Conservation (phyloP, 2,329 filamentous ascomycete genomes). For the Xylariaceae sp. region DNA sequence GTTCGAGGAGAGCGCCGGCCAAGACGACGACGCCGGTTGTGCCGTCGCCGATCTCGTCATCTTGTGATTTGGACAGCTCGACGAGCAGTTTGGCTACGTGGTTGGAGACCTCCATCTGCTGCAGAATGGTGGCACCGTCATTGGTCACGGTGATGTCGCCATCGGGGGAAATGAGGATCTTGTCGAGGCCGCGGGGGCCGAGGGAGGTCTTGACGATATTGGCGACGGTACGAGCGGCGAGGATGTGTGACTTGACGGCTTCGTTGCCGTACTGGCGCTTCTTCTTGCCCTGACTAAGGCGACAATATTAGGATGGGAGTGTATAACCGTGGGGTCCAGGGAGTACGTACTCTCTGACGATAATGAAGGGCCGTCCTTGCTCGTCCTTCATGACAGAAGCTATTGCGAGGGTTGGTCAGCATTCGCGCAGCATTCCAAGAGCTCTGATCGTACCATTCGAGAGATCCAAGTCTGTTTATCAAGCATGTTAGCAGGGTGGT, state of each 20-base stretch:
- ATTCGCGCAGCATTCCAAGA: background rate
- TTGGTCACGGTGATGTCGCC: slow-evolving; percentile 99
- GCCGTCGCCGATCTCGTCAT: slow-evolving; percentile 97
- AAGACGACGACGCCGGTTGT: slow-evolving; percentile 97
- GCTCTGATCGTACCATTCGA: slow-evolving; percentile 63
- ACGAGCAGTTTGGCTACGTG: slow-evolving; percentile 96
- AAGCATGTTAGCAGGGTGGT: slow-evolving; percentile 18
- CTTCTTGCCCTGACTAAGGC: slow-evolving; percentile 84
- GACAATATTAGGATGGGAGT: slow-evolving; percentile 2
- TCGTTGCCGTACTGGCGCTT: slow-evolving; percentile 95
- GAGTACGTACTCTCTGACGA: slow-evolving; percentile 86
- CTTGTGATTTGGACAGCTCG: slow-evolving; percentile 95
- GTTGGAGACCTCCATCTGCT: slow-evolving; percentile 98
- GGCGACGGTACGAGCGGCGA: slow-evolving; percentile 91
- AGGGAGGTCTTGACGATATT: slow-evolving; percentile 97
- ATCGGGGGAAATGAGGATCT: slow-evolving; percentile 97
- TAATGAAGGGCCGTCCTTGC: slow-evolving; percentile 93
- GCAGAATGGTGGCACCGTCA: slow-evolving; percentile 94
- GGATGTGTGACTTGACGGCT: slow-evolving; percentile 96
- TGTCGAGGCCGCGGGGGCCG: slow-evolving; percentile 92
- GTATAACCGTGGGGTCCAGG: background rate
- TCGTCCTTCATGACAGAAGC: slow-evolving; percentile 90
- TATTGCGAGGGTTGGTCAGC: slow-evolving; percentile 31
- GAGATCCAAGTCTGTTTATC: slow-evolving; percentile 68
- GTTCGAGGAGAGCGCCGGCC: slow-evolving; percentile 89